These are phyloP conservation scores for Acorus gramineus DNA, from an alignment of 106 monocot genomes.

Conservation along the genomic window DNA sequence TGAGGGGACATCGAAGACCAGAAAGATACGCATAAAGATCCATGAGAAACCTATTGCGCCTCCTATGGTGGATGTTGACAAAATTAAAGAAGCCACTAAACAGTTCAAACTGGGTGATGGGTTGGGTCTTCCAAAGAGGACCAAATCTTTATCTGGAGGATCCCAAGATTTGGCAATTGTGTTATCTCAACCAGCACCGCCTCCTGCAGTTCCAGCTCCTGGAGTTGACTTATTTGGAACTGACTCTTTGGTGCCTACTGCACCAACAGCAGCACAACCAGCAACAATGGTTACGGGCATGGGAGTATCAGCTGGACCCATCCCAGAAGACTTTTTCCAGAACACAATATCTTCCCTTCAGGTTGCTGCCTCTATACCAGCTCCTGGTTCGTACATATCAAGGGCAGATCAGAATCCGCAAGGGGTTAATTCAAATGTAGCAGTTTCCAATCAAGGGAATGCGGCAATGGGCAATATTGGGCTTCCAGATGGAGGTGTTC, in stretches of 20 bases:
- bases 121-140: constrained; percentile 55
- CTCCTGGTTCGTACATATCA: constrained; percentile 38
- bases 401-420: constrained; percentile 28
- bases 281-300: constrained; percentile 33
- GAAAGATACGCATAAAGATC: constrained; percentile 70
- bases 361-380: constrained; percentile 53
- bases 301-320: constrained; percentile 71
- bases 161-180: constrained; percentile 45
- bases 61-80: constrained; percentile 69
- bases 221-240: constrained; percentile 47
- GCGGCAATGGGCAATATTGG: constrained; percentile 40
- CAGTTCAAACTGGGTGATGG: constrained; percentile 56
- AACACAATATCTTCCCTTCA: constrained; percentile 82
- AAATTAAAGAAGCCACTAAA: constrained; percentile 90
- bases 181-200: constrained; percentile 22
- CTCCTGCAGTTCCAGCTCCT: constrained; percentile 6
- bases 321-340: constrained; percentile 96
- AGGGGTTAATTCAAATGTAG: constrained; percentile 12
- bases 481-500: constrained; percentile 87
- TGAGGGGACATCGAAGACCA: constrained; percentile 55
- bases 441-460: constrained; percentile 14
- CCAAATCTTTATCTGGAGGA: constrained; percentile 46
- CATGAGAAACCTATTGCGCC: constrained; percentile 58
- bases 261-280: constrained; percentile 18
- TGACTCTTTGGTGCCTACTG: constrained; percentile 11